These are phyloP conservation scores for Sugiyamaella pinicola DNA, from an alignment of 1,139 yeast species.

Conservation along the genomic window DNA sequence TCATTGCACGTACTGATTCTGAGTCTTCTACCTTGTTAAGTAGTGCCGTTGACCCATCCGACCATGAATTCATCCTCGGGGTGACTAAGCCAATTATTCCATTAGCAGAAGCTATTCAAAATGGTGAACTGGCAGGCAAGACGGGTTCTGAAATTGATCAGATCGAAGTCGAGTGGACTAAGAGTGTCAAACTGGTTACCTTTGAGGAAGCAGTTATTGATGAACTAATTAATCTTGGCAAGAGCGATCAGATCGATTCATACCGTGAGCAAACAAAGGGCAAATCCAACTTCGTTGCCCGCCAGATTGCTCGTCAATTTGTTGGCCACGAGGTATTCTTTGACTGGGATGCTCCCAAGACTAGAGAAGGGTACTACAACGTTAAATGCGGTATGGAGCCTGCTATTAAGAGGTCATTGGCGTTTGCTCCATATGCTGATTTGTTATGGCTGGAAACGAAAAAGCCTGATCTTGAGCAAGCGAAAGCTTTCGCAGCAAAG, in stretches of 20 bases:
- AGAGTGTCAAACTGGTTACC: slow-evolving; percentile 48
- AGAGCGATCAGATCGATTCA: slow-evolving; percentile 40
- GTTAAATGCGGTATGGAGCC: slow-evolving; percentile 54
- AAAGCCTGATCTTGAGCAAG: slow-evolving; percentile 55
- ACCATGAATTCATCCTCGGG: slow-evolving; percentile 58
- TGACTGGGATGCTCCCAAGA: slow-evolving; percentile 62
- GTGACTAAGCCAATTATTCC: slow-evolving; percentile 49
- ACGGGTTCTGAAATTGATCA: slow-evolving; percentile 42
- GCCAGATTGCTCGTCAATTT: slow-evolving; percentile 41
- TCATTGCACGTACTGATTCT: slow-evolving; percentile 64
- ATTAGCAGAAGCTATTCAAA: slow-evolving; percentile 50
- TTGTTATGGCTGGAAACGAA: slow-evolving; percentile 62
- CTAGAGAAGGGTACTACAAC: slow-evolving; percentile 58
- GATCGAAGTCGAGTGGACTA: slow-evolving; percentile 52
- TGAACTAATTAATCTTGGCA: slow-evolving; percentile 40
- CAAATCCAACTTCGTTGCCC: slow-evolving; percentile 42
- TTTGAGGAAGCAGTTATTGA: slow-evolving; percentile 52
- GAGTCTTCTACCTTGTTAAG: slow-evolving; percentile 59
- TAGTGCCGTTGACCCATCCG: slow-evolving; percentile 57
- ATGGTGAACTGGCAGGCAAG: slow-evolving; percentile 49
- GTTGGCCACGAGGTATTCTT: slow-evolving; percentile 45
- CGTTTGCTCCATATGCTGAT: slow-evolving; percentile 60
- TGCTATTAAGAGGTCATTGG: slow-evolving; percentile 55
- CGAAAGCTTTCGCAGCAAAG: slow-evolving; percentile 50
- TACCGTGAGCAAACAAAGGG: slow-evolving; percentile 39